Conservation (phyloP, 2,329 filamentous ascomycete species). For the Achaetomium macrosporum region DNA sequence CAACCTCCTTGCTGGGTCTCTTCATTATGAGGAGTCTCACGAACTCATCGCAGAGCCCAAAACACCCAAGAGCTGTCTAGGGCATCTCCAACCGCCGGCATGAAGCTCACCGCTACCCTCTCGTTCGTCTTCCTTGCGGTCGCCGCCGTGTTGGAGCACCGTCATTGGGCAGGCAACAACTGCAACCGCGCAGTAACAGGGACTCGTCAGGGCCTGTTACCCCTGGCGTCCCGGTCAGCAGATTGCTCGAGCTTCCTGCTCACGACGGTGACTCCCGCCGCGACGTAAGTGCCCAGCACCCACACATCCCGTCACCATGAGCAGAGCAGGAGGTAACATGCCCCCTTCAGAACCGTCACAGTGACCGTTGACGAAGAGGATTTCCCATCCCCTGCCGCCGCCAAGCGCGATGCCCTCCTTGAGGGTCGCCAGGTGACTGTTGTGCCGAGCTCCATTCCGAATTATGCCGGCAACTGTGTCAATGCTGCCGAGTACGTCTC, state of each 20-base stretch:
- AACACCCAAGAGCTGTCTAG: neutral
- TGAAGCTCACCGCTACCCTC: constrained; percentile 38
- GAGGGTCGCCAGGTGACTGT: constrained; percentile 30
- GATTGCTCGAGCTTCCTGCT: constrained; percentile 38
- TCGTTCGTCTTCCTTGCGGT: constrained; percentile 34
- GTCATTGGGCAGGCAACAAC: constrained; percentile 38
- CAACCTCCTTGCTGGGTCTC: neutral
- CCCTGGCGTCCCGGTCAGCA: constrained; percentile 32
- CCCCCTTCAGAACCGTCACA: constrained; percentile 33
- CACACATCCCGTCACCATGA: neutral
- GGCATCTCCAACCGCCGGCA: constrained; percentile 27
- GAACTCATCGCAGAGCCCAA: too few relatives aligned
- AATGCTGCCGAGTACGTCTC: constrained; percentile 33
- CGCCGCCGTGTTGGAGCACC: constrained; percentile 32
- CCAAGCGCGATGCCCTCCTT: constrained; percentile 26
- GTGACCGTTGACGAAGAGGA: constrained; percentile 30
- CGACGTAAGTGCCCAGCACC: constrained; percentile 31
- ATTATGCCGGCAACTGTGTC: constrained; percentile 37
- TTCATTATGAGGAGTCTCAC: neutral
- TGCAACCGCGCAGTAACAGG: constrained; percentile 43
- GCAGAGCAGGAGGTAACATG: neutral
- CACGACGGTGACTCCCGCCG: constrained; percentile 36
- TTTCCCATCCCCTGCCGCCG: constrained; percentile 15
- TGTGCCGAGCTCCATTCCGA: constrained; percentile 32
- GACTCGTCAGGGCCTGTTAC: constrained; percentile 33